These are phyloP conservation scores for Pyronema domesticum DNA, from an alignment of 495 filamentous ascomycete species.

Conservation along the genomic window DNA sequence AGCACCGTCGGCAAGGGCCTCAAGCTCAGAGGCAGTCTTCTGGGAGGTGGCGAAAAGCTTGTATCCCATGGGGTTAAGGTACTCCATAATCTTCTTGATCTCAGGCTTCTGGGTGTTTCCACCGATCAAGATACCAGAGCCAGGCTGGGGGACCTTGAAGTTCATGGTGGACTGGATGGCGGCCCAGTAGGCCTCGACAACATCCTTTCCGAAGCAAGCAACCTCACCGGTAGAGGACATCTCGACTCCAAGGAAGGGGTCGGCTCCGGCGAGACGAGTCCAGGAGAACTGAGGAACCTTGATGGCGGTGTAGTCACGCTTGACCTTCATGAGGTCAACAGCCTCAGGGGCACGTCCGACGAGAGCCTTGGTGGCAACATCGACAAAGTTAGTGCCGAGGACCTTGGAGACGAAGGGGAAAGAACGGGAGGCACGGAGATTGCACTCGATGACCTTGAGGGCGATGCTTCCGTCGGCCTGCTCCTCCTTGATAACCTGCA, in stretches of 20 bases:
- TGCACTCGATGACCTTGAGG: conserved; percentile 97
- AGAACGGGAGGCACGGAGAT: conserved; percentile 88
- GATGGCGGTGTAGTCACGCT: conserved; percentile 82
- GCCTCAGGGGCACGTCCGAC: conserved; percentile 74
- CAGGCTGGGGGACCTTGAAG: conserved; percentile 85
- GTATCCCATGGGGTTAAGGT: conserved; percentile 75
- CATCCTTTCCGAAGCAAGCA: conserved; percentile 90
- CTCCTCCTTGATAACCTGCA: conserved; percentile 95
- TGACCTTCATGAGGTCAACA: conserved; percentile 68
- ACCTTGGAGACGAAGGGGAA: conserved; percentile 98
- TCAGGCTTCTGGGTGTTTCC: conserved; percentile 53
- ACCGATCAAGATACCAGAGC: conserved; percentile 85
- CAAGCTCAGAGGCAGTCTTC: conserved; percentile 65
- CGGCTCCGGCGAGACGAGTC: conserved; percentile 94
- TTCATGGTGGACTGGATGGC: conserved; percentile 97
- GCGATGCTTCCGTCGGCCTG: conserved; percentile 51
- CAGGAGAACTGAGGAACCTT: conserved; percentile 98
- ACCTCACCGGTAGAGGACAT: conserved; percentile 96
- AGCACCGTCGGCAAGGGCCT: conserved; percentile 47
- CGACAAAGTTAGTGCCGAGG: conserved; percentile 91
- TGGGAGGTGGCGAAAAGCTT: conserved; percentile 75
- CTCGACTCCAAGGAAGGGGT: conserved; percentile 94
- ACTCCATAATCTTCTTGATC: conserved; percentile 59
- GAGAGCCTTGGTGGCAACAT: conserved; percentile 85
- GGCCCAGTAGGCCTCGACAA: conserved; percentile 94